These are phyloP conservation scores for Trichoderma arundinaceum DNA, from an alignment of 2,329 filamentous ascomycete species.

Conservation along the genomic window DNA sequence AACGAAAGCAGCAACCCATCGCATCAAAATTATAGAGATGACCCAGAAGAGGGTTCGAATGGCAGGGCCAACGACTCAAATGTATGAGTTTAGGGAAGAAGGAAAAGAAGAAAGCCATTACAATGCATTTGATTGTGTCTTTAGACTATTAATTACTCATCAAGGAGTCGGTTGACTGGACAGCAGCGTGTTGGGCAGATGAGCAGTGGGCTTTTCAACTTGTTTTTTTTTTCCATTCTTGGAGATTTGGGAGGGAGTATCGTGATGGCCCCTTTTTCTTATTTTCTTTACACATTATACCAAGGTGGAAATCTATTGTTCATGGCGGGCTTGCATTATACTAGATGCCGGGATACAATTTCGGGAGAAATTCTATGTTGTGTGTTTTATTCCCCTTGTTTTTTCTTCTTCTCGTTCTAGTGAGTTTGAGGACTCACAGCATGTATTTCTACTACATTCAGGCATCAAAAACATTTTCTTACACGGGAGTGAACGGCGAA, in stretches of 20 bases:
- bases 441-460: slow-evolving; percentile 21
- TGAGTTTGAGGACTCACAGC: slow-evolving; percentile 15
- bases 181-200: slow-evolving; percentile 1
- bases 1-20: slow-evolving; percentile 25
- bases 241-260: slow-evolving; percentile 11
- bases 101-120: background rate
- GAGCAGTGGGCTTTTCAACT: background rate
- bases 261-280: background rate
- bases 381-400: background rate
- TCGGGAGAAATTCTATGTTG: slow-evolving; percentile 6
- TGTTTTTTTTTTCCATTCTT: slow-evolving; percentile 1
- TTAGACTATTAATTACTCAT: slow-evolving; percentile 19
- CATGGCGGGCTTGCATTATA: slow-evolving; percentile 19
- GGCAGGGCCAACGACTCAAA: slow-evolving; percentile 40
- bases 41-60: slow-evolving; percentile 28
- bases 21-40: slow-evolving; percentile 35
- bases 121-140: slow-evolving; percentile 10
- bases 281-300: slow-evolving; percentile 17
- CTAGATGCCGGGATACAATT: slow-evolving; percentile 19
- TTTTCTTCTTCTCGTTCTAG: background rate
- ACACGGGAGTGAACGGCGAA: background rate
- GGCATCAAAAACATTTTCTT: slow-evolving; percentile 2
- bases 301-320: slow-evolving; percentile 28
- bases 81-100: slow-evolving; percentile 41
- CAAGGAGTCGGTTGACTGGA: background rate